Percentiles rank a stretch among this genome's conserved stretches.
Evolutionary conservation across 2,329 filamentous ascomycete genomes (phyloP).

Genomic region (Hirsutella rhossiliensis): DNA sequence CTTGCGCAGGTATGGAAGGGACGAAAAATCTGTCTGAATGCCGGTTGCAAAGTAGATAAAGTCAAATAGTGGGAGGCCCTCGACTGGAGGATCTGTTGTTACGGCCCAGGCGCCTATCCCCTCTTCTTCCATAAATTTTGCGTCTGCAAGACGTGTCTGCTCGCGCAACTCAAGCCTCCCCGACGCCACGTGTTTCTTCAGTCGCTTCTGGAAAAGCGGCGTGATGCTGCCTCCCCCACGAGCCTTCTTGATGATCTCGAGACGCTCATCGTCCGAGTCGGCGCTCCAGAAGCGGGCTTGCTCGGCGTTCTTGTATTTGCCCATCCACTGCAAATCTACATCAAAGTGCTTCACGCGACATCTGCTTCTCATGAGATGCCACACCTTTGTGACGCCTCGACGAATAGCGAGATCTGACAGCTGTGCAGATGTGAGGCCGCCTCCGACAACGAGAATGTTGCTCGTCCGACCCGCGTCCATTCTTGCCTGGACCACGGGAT

Average conservation of each 20-base stretch:
- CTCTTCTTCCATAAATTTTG: slow-evolving; percentile 30
- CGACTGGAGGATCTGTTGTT: slow-evolving; percentile 37
- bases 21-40: slow-evolving; percentile 48
- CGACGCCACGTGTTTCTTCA: slow-evolving; percentile 44
- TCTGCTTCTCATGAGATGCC: slow-evolving; percentile 53
- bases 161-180: slow-evolving; percentile 43
- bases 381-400: slow-evolving; percentile 54
- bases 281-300: slow-evolving; percentile 69
- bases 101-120: slow-evolving; percentile 23
- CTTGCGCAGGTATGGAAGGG: slow-evolving; percentile 47
- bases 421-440: slow-evolving; percentile 66
- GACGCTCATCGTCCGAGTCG: slow-evolving; percentile 56
- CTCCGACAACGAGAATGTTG: slow-evolving; percentile 59
- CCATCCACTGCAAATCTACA: slow-evolving; percentile 66
- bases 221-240: slow-evolving; percentile 69
- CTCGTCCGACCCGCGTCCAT: slow-evolving; percentile 39
- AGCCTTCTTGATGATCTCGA: slow-evolving; percentile 52
- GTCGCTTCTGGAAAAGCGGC: slow-evolving; percentile 52
- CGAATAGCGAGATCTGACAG: slow-evolving; percentile 54
- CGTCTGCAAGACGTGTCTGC: slow-evolving; percentile 41
- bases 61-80: slow-evolving; percentile 42
- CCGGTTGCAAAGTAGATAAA: slow-evolving; percentile 71
- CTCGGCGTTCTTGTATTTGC: slow-evolving; percentile 68
- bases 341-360: slow-evolving; percentile 64
- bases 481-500: slow-evolving; percentile 35